Percentiles rank a stretch among this genome's conserved stretches.
Conservation (phyloP, 345 rosid species). For the Moricandia moricandioides region DNA sequence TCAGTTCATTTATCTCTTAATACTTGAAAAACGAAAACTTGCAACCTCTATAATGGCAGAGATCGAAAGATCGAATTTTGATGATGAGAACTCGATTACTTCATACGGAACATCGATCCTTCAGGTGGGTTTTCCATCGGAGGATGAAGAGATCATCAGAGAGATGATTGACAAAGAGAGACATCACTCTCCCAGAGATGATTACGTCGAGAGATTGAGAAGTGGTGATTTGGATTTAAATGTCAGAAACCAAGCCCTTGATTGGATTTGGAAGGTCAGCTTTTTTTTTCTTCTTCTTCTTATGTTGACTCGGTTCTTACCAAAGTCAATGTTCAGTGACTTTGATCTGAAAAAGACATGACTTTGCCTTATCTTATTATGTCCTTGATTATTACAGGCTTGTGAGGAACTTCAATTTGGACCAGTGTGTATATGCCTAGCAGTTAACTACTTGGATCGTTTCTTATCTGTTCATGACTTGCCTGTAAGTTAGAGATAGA, state of each 20-base stretch:
- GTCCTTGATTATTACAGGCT: constrained; percentile 43
- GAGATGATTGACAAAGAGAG: constrained; percentile 57
- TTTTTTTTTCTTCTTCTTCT: not conserved
- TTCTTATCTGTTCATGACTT: constrained; percentile 60
- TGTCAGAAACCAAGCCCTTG: constrained; percentile 55
- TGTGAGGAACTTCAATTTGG: constrained; percentile 52
- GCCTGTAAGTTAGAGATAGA: constrained; percentile 49
- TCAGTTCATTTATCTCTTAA: constrained; percentile 20
- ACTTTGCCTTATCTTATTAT: not conserved
- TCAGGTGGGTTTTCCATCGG: constrained; percentile 42
- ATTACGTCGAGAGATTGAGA: constrained; percentile 55
- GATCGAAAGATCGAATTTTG: constrained; percentile 22
- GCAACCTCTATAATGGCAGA: constrained; percentile 23
- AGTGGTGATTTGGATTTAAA: constrained; percentile 53
- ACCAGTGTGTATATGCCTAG: constrained; percentile 52
- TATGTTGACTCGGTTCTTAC: constrained; percentile 26
- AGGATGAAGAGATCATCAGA: constrained; percentile 44
- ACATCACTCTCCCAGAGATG: constrained; percentile 50
- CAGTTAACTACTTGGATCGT: constrained; percentile 72
- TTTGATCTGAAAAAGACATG: constrained; percentile 30
- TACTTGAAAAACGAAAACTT: constrained; percentile 4
- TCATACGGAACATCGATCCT: constrained; percentile 10
- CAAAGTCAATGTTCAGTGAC: constrained; percentile 28
- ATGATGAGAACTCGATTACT: constrained; percentile 25
- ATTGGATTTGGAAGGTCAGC: constrained; percentile 69